These are phyloP conservation scores for Pseudocercospora macadamiae DNA, from an alignment of 2,329 filamentous ascomycete genomes.

Conservation along the genomic window DNA sequence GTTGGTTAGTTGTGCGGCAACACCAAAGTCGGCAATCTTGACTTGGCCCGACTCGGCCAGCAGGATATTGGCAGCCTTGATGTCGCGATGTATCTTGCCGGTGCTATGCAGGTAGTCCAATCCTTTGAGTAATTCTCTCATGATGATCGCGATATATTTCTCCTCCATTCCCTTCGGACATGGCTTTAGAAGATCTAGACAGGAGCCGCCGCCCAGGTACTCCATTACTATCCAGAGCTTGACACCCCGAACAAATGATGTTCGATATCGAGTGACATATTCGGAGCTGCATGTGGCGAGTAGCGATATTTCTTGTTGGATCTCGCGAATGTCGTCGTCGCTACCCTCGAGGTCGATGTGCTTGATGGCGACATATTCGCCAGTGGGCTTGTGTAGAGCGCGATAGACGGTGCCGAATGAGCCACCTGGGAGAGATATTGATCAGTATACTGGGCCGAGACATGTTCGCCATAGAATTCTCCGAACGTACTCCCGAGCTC, in stretches of 20 bases:
- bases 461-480: constrained; percentile 43
- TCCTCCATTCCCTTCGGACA: constrained; percentile 74
- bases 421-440: constrained; percentile 62
- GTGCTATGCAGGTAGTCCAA: constrained; percentile 91
- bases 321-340: constrained; percentile 97
- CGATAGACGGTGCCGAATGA: constrained; percentile 98
- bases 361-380: constrained; percentile 94
- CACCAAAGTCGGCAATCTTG: constrained; percentile 95
- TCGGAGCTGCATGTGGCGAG: constrained; percentile 92
- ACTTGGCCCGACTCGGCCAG: constrained; percentile 86
- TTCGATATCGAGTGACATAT: constrained; percentile 94
- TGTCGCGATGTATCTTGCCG: constrained; percentile 96
- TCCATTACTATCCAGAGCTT: constrained; percentile 99
- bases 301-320: constrained; percentile 95
- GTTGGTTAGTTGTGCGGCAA: constrained; percentile 93
- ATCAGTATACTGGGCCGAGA: constrained; percentile 33
- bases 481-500: constrained; percentile 76
- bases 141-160: constrained; percentile 89
- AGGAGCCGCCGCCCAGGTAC: constrained; percentile 91
- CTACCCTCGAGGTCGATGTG: constrained; percentile 98
- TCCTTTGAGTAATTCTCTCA: constrained; percentile 84
- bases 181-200: constrained; percentile 89
- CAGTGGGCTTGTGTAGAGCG: constrained; percentile 86
- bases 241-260: constrained; percentile 91
- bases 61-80: constrained; percentile 97